Conservation (phyloP, 23 red algal genomes). For the Gracilaria vermiculophylla region DNA sequence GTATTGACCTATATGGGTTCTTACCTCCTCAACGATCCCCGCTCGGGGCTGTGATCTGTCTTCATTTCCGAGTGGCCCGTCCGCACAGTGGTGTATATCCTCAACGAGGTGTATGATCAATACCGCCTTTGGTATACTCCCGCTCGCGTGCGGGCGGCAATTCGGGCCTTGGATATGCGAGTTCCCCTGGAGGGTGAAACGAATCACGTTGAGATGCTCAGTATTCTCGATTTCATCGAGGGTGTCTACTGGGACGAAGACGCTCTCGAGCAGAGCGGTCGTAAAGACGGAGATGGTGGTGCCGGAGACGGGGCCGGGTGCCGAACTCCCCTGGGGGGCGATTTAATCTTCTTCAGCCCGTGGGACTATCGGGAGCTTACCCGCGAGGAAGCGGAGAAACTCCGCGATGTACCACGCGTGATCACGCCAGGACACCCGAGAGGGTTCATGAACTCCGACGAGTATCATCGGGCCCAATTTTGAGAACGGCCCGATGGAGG, state of each 20-base stretch:
- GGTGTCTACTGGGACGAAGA: neutral
- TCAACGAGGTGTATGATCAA: too few relatives aligned
- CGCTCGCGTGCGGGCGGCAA: neutral
- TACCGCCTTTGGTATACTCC: neutral
- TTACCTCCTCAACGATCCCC: neutral
- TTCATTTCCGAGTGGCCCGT: too few relatives aligned
- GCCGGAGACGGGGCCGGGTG: too few relatives aligned
- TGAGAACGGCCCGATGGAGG: neutral
- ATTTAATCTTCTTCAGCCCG: neutral
- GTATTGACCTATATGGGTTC: slow-evolving; percentile 25
- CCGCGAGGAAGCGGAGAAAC: neutral
- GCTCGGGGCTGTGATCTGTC: slow-evolving; percentile 14
- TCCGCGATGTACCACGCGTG: neutral
- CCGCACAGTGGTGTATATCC: too few relatives aligned
- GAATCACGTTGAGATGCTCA: too few relatives aligned
- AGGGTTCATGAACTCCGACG: neutral
- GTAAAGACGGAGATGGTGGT: neutral
- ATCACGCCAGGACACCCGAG: neutral
- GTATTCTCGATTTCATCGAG: neutral
- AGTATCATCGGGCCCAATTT: neutral
- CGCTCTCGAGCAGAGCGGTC: neutral
- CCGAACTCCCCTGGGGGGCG: neutral
- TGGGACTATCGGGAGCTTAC: neutral
- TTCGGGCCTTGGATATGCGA: neutral
- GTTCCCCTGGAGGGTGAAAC: neutral